Base-by-base conservation (phyloP, 225 moss, liverwort and hornwort genomes). In the Neckera pumila region DNA sequence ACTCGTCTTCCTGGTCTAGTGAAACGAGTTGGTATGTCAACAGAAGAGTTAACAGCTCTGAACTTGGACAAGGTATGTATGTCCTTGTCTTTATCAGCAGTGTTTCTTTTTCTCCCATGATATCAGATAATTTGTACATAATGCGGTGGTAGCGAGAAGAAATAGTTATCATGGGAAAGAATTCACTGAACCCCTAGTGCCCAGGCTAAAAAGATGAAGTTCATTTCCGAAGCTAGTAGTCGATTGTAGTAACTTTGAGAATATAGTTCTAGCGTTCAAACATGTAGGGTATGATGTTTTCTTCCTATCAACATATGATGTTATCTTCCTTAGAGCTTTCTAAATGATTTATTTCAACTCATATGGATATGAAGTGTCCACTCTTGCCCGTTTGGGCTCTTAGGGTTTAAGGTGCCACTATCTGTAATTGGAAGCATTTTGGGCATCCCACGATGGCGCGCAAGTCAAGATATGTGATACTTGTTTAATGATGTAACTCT, bases 21-120 rank as follows among this genome's bases (percentile, higher is more conserved):
- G 54, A 99, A 99, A 92, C 94, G 93, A 90, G 69, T 89, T 84
- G 97, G 97, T 86, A 90, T 96, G 92, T 87, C 95, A 78, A 96
- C 95, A 79, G 87, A 93, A 88, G 95, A 97, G 88, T 92, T 96
- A 86, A 99, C 99, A 86, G 93, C 97, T 88, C 86, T 97, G 91
- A 96, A 99, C 82, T 85, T 97, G 91, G 99, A 99, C 88, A 97
- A 96, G 91, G 99, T 96, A 85, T 90, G 90, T 81, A 62, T 62
- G 34, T 43, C 59, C 82, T 78, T 58, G 14, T 38, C 49, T 56
- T 76, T 36, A 59, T 71, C 76, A 88, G 78, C 73, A 72, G 26
- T 58, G 65, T 74, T 36, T 45, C 59, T 58, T 86, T 82, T 81
- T 85, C 71, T 80, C 56, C 34, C 45, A 28, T 63, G 30, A 21